These are phyloP conservation scores for Cinnamomum micranthum DNA, from an alignment of 164 flowering plant genomes.

Conservation along the genomic window DNA sequence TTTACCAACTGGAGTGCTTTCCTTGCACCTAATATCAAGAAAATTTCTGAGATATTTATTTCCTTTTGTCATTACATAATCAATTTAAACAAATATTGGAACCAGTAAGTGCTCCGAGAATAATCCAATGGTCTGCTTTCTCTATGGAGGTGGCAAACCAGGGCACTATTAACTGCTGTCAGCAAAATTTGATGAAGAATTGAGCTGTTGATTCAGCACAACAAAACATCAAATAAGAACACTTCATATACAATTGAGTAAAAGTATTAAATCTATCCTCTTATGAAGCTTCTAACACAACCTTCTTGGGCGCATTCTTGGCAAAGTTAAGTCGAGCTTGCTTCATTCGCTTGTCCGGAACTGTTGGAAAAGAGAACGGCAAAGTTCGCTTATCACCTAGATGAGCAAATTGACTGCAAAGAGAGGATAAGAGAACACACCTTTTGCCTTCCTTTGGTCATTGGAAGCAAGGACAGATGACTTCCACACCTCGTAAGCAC, in stretches of 20 bases:
- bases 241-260: neutral
- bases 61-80: too few relatives aligned
- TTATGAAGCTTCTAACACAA: constrained; percentile 33
- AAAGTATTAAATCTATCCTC: neutral
- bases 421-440: constrained; percentile 15
- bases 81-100: too few relatives aligned
- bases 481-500: constrained; percentile 73
- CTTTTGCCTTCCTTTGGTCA: constrained; percentile 40
- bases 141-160: too few relatives aligned
- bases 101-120: too few relatives aligned
- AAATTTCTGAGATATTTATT: too few relatives aligned
- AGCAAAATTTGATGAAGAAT: too few relatives aligned
- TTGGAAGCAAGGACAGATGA: constrained; percentile 63
- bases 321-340: constrained; percentile 57
- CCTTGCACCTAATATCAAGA: too few relatives aligned
- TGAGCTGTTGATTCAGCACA: neutral
- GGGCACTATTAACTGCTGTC: neutral
- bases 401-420: neutral
- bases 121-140: too few relatives aligned
- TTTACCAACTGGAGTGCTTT: too few relatives aligned
- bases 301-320: constrained; percentile 35
- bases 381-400: neutral
- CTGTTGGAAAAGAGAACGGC: constrained; percentile 18
- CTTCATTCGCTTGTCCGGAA: constrained; percentile 37
- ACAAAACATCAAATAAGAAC: too few relatives aligned